These are phyloP conservation scores for Bocquillonia castaneifolia DNA, from an alignment of 441 rosid species.

Conservation along the genomic window DNA sequence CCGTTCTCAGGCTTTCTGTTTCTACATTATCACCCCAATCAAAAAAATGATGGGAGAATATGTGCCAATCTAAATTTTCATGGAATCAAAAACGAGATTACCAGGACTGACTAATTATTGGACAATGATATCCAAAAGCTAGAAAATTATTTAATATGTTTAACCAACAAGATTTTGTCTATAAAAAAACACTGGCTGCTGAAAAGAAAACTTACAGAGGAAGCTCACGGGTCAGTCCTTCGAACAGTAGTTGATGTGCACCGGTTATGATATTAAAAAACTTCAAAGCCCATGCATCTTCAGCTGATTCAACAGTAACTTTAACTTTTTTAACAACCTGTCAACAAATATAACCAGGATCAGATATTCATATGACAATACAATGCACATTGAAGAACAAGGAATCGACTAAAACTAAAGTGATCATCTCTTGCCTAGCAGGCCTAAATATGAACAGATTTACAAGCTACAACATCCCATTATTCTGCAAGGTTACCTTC, in stretches of 20 bases:
- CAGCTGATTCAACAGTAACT: conserved; percentile 42
- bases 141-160: conserved; percentile 3
- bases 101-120: not conserved
- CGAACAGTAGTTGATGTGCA: conserved; percentile 54
- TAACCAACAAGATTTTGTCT: not conserved
- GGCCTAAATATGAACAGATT: not conserved
- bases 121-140: conserved; percentile 9
- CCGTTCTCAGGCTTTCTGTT: not conserved
- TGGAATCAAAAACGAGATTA: not conserved
- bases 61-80: not conserved
- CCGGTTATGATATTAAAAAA: conserved; percentile 55
- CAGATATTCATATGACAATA: conserved; percentile 9
- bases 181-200: not conserved
- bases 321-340: conserved; percentile 53
- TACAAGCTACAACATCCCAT: not conserved
- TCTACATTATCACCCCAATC: not conserved
- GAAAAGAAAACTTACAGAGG: conserved; percentile 52
- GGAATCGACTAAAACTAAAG: conserved; percentile 8
- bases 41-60: not conserved
- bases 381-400: not conserved
- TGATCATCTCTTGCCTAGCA: not conserved
- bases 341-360: conserved; percentile 10
- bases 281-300: conserved; percentile 74
- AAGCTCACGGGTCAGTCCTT: conserved; percentile 77
- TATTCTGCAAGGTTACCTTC: not conserved